A percentile compares a stretch with the other conserved stretches of the same genome.
Conservation (phyloP, 768 basidiomycete genomes). For the Tylopilus sp. region DNA sequence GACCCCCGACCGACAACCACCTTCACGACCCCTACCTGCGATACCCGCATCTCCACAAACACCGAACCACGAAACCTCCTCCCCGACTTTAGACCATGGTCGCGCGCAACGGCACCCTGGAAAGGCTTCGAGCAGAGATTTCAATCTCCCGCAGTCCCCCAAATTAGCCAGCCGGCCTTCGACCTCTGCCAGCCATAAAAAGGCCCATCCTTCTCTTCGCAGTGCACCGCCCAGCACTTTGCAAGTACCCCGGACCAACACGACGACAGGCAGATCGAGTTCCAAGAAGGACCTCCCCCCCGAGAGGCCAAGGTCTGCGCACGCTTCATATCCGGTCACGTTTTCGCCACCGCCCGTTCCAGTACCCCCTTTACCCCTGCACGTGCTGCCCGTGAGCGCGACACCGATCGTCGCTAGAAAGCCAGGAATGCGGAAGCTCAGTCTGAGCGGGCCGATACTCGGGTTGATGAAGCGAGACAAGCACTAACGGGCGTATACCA, state of each 20-base stretch:
- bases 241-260: slow-evolving; percentile 1
- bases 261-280: slow-evolving; percentile 1
- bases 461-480: slow-evolving; percentile 54
- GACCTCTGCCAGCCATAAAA: slow-evolving; percentile 36
- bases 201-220: slow-evolving; percentile 3
- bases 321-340: slow-evolving; percentile 19
- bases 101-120: slow-evolving; percentile 11
- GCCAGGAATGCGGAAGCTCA: slow-evolving; percentile 59
- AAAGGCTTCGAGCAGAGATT: slow-evolving; percentile 1
- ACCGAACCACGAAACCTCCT: slow-evolving; percentile 13
- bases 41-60: slow-evolving; percentile 32
- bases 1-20: slow-evolving; percentile 9
- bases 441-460: slow-evolving; percentile 57
- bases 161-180: slow-evolving; percentile 34
- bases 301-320: slow-evolving; percentile 26
- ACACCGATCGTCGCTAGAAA: slow-evolving; percentile 27
- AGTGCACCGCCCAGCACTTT: neutral
- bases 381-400: slow-evolving; percentile 18
- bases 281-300: neutral
- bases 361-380: slow-evolving; percentile 18
- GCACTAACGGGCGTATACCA: slow-evolving; percentile 24
- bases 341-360: slow-evolving; percentile 15
- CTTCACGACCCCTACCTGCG: slow-evolving; percentile 18
- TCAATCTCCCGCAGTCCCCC: slow-evolving; percentile 1
- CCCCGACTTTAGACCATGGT: slow-evolving; percentile 18